Conservation (phyloP, 1,139 yeast species). For the Scheffersomyces titani region DNA sequence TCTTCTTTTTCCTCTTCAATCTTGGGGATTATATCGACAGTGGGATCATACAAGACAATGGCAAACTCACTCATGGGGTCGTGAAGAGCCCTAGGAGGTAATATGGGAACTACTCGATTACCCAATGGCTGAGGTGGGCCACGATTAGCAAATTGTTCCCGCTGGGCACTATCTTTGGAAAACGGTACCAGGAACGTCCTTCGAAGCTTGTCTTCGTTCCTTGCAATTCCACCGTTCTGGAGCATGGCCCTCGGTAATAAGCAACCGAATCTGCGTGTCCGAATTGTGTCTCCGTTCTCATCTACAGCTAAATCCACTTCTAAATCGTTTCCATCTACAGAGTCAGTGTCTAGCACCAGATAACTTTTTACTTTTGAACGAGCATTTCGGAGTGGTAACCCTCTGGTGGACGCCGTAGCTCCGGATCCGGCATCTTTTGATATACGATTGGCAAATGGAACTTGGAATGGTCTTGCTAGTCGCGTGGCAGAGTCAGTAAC, state of each 20-base stretch:
- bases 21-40: conserved; percentile 68
- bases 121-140: conserved; percentile 73
- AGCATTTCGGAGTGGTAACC: conserved; percentile 26
- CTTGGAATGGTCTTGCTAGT: conserved; percentile 42
- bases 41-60: conserved; percentile 92
- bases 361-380: conserved; percentile 31
- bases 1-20: conserved; percentile 40
- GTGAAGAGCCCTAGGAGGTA: conserved; percentile 87
- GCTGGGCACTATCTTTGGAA: conserved; percentile 31
- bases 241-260: conserved; percentile 45
- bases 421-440: conserved; percentile 13
- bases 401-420: conserved; percentile 13
- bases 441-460: conserved; percentile 37
- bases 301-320: conserved; percentile 21
- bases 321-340: conserved; percentile 10
- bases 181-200: conserved; percentile 56
- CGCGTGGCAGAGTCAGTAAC: conserved; percentile 37
- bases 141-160: conserved; percentile 18
- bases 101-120: conserved; percentile 63
- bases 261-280: conserved; percentile 42
- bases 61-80: conserved; percentile 95
- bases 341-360: conserved; percentile 19
- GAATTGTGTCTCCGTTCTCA: conserved; percentile 32
- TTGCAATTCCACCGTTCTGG: conserved; percentile 30
- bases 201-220: conserved; percentile 34